phyloP scores from a whole-genome alignment of 345 rosid genomes.

The Eucalyptus sp. region DNA sequence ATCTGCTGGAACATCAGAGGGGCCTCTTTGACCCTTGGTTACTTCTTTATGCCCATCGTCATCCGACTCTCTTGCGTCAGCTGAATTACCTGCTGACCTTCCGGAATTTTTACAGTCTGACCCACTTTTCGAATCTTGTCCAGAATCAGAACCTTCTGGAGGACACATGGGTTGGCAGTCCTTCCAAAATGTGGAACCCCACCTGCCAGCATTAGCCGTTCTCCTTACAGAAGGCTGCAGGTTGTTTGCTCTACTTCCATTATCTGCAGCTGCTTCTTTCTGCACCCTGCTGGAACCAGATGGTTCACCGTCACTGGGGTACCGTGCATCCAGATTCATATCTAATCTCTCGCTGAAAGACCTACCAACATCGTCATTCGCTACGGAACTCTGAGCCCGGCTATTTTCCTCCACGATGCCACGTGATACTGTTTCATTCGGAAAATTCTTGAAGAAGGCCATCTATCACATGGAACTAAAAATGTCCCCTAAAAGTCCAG shows the following conservation, averaged over 20 bases:
- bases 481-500: background rate
- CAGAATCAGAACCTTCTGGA: slow-evolving; percentile 54
- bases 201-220: slow-evolving; percentile 50
- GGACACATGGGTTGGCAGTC: slow-evolving; percentile 85
- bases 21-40: slow-evolving; percentile 48
- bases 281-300: slow-evolving; percentile 37
- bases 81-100: slow-evolving; percentile 46
- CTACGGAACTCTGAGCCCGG: slow-evolving; percentile 25
- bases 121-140: slow-evolving; percentile 49
- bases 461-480: slow-evolving; percentile 47
- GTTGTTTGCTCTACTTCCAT: slow-evolving; percentile 20
- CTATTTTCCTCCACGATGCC: slow-evolving; percentile 53
- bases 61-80: slow-evolving; percentile 48
- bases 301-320: slow-evolving; percentile 66
- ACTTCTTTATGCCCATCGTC: slow-evolving; percentile 48
- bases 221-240: slow-evolving; percentile 61
- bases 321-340: slow-evolving; percentile 57
- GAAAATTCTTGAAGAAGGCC: slow-evolving; percentile 80
- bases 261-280: slow-evolving; percentile 19
- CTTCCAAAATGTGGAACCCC: slow-evolving; percentile 99
- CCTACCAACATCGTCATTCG: slow-evolving; percentile 34
- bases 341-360: slow-evolving; percentile 53
- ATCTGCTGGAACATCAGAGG: slow-evolving; percentile 85
- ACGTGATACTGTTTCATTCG: slow-evolving; percentile 43
- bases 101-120: slow-evolving; percentile 37